These are phyloP conservation scores for Cutaneotrichosporon spelunceum DNA, from an alignment of 1,284 basidiomycete genomes.

Conservation along the genomic window DNA sequence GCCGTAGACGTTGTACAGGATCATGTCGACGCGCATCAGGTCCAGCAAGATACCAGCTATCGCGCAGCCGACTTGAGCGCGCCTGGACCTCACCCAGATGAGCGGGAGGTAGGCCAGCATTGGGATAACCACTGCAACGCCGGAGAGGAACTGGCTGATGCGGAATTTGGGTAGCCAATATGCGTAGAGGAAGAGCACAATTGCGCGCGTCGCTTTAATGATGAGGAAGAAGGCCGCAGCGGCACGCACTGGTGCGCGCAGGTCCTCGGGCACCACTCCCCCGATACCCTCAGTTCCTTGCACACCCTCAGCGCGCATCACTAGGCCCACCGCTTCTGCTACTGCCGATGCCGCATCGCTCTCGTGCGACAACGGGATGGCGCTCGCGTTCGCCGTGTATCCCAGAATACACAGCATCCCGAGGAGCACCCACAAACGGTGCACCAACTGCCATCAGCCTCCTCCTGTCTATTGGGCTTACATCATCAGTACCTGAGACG, in stretches of 20 bases:
- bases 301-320: conserved; percentile 8
- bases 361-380: conserved; percentile 29
- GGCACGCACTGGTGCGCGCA: conserved; percentile 25
- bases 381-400: conserved; percentile 50
- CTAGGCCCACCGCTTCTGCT: background rate
- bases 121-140: conserved; percentile 35
- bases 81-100: conserved; percentile 35
- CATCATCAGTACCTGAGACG: conserved; percentile 46
- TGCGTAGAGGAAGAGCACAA: conserved; percentile 37
- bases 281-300: conserved; percentile 1
- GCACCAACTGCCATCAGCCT: conserved; percentile 32
- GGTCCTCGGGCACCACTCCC: background rate
- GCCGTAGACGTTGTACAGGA: conserved; percentile 25
- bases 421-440: conserved; percentile 47
- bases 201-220: conserved; percentile 32
- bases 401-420: conserved; percentile 48
- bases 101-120: conserved; percentile 48
- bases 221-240: conserved; percentile 41
- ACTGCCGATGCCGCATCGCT: too few species aligned
- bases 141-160: conserved; percentile 31
- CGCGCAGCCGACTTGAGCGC: conserved; percentile 35
- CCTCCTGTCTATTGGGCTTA: conserved; percentile 17
- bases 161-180: conserved; percentile 44
- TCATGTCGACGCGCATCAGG: conserved; percentile 26
- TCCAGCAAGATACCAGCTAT: conserved; percentile 32